A percentile compares a stretch with the other conserved stretches of the same genome.
Conservation (phyloP, 176 grass and related monocot species). For the Urochloa ruziziensis region DNA sequence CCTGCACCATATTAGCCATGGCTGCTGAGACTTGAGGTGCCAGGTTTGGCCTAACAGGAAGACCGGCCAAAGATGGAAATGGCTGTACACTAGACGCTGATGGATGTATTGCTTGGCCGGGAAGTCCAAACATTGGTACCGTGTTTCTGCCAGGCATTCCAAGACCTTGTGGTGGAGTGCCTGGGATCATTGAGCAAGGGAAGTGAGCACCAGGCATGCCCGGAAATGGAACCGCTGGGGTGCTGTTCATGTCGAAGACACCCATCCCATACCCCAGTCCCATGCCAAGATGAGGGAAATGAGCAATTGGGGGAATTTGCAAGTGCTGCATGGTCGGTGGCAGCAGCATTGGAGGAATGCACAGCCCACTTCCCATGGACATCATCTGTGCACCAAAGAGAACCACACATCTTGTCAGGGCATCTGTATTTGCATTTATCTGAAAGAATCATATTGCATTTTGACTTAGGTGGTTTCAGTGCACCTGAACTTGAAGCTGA, state of each 20-base stretch:
- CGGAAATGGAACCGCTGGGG: slow-evolving; percentile 29
- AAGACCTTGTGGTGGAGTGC: slow-evolving; percentile 24
- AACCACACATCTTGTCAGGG: slow-evolving; percentile 9
- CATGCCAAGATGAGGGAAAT: slow-evolving; percentile 52
- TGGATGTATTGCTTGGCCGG: slow-evolving; percentile 32
- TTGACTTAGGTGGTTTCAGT: not conserved
- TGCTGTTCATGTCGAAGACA: slow-evolving; percentile 49
- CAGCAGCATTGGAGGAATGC: slow-evolving; percentile 52
- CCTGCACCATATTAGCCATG: slow-evolving; percentile 30
- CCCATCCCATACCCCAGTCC: slow-evolving; percentile 62
- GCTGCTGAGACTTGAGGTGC: slow-evolving; percentile 25
- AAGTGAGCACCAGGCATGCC: slow-evolving; percentile 41
- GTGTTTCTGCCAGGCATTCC: slow-evolving; percentile 25
- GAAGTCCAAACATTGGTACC: slow-evolving; percentile 34
- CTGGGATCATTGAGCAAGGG: slow-evolving; percentile 35
- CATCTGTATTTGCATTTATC: not conserved
- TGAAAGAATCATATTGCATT: slow-evolving; percentile 7
- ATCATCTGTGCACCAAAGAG: slow-evolving; percentile 52
- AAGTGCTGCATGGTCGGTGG: slow-evolving; percentile 58
- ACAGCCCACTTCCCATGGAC: slow-evolving; percentile 60
- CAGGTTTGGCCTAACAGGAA: slow-evolving; percentile 39
- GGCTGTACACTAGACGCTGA: slow-evolving; percentile 6
- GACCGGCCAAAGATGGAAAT: slow-evolving; percentile 27
- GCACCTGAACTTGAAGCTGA: slow-evolving; percentile 75
- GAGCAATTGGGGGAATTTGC: slow-evolving; percentile 37